These are phyloP conservation scores for Chromera velia DNA, from an alignment of 73 alveolate genomes.

Conservation along the genomic window DNA sequence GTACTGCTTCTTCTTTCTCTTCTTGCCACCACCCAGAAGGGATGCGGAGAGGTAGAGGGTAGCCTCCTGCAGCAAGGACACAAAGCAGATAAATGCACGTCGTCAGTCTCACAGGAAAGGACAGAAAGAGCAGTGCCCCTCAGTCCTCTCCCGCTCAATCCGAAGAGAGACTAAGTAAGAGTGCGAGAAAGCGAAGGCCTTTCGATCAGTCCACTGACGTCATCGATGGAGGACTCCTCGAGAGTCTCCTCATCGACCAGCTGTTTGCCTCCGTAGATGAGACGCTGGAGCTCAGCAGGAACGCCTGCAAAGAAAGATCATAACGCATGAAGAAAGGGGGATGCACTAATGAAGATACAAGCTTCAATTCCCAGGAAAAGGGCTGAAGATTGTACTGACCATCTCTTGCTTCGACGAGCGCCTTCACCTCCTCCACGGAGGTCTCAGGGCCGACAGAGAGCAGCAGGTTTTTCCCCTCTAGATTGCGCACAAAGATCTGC, in stretches of 20 bases:
- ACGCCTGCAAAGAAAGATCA: too few relatives aligned
- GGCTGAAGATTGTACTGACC: neutral
- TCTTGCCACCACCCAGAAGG: slow-evolving; percentile 73
- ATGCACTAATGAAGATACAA: neutral
- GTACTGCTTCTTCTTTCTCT: slow-evolving; percentile 73
- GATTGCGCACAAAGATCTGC: neutral
- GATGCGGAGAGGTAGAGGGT: slow-evolving; percentile 52
- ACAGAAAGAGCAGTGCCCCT: neutral
- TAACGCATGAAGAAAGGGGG: neutral
- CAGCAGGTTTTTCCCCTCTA: neutral
- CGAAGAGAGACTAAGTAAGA: too few relatives aligned
- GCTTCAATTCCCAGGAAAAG: neutral
- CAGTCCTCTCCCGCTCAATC: too few relatives aligned
- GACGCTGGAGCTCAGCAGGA: too few relatives aligned
- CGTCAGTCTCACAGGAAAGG: neutral
- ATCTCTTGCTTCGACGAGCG: neutral
- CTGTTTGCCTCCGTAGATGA: too few relatives aligned
- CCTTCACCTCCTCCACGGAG: neutral
- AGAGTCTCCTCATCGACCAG: neutral
- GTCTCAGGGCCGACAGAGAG: neutral
- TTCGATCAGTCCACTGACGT: neutral
- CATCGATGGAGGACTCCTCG: neutral
- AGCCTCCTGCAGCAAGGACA: slow-evolving; percentile 23
- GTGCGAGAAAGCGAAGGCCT: too few relatives aligned
- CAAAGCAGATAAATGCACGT: neutral